phyloP scores from a whole-genome alignment of 345 rosid species.

The Salix purpurea region DNA sequence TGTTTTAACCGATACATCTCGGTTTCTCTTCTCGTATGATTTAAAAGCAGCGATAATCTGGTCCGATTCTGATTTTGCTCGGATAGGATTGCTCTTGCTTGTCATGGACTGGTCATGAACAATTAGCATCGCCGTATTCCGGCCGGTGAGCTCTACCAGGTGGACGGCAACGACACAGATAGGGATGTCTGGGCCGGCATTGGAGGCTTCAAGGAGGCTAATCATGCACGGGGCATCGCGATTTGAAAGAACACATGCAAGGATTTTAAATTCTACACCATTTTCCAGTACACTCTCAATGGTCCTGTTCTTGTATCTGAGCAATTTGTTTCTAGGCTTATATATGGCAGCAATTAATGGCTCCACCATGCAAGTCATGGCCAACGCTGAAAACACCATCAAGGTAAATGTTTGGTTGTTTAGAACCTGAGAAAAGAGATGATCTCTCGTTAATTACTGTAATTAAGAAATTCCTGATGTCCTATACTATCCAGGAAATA shows the following conservation, averaged over 20 bases:
- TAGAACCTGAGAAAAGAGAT: constrained; percentile 26
- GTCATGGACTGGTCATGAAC: constrained; percentile 22
- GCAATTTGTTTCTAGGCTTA: constrained; percentile 17
- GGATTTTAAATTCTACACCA: constrained; percentile 32
- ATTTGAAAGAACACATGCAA: constrained; percentile 39
- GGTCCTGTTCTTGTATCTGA: constrained; percentile 32
- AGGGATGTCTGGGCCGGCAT: constrained; percentile 36
- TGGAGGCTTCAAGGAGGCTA: constrained; percentile 40
- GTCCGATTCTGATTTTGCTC: background rate
- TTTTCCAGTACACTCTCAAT: constrained; percentile 22
- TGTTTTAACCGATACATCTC: background rate
- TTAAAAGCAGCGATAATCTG: background rate
- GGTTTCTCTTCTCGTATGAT: background rate
- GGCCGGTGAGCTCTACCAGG: constrained; percentile 46
- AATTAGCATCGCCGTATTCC: constrained; percentile 43
- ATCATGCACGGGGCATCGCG: constrained; percentile 35
- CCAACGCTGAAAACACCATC: constrained; percentile 31
- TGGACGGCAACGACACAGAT: constrained; percentile 38
- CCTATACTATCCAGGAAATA: too few relatives aligned
- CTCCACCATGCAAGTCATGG: constrained; percentile 41
- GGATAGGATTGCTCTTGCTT: too few relatives aligned
- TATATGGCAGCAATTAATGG: constrained; percentile 30
- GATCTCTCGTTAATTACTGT: too few relatives aligned
- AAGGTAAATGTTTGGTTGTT: constrained; percentile 34
- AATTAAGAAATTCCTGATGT: too few relatives aligned